Percentiles rank a stretch among this genome's conserved stretches.
These are phyloP conservation scores for Geotrichum citri-aurantii DNA, from an alignment of 1,139 yeast species.

Conservation along the genomic window DNA sequence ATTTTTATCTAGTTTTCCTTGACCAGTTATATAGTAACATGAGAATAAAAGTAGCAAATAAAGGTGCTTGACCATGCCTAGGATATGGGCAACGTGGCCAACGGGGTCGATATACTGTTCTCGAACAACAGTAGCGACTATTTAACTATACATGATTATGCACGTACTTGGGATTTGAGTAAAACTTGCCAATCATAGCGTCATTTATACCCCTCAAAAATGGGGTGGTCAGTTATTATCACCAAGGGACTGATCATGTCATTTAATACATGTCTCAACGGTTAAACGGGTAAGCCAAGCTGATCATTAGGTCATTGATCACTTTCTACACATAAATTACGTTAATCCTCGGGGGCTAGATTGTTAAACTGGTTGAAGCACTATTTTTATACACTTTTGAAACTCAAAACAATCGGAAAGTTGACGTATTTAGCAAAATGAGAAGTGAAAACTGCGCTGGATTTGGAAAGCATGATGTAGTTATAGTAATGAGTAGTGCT, in stretches of 20 bases:
- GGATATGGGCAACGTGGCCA: not conserved
- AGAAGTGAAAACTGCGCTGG: not conserved
- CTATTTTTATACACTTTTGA: not conserved
- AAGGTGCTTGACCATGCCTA: too few species aligned
- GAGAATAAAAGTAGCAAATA: too few species aligned
- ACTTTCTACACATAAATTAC: not conserved
- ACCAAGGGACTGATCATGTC: not conserved
- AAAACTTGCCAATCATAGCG: not conserved
- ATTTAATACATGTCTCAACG: not conserved
- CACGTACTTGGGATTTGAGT: not conserved
- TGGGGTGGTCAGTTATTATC: not conserved
- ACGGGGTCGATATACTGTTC: not conserved
- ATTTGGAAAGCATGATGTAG: not conserved
- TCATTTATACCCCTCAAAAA: not conserved
- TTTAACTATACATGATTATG: not conserved
- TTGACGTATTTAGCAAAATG: not conserved
- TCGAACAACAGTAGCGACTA: not conserved
- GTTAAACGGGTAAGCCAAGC: not conserved
- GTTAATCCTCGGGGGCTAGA: not conserved
- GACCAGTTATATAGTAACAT: too few species aligned
- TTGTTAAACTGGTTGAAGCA: not conserved
- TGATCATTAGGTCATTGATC: not conserved
- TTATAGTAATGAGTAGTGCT: not conserved
- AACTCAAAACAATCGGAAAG: not conserved
- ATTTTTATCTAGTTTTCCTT: too few species aligned